A percentile compares a stretch with the other conserved stretches of the same genome.
phyloP scores from a whole-genome alignment of 2,329 filamentous ascomycete species.

The Capronia epimyces region DNA sequence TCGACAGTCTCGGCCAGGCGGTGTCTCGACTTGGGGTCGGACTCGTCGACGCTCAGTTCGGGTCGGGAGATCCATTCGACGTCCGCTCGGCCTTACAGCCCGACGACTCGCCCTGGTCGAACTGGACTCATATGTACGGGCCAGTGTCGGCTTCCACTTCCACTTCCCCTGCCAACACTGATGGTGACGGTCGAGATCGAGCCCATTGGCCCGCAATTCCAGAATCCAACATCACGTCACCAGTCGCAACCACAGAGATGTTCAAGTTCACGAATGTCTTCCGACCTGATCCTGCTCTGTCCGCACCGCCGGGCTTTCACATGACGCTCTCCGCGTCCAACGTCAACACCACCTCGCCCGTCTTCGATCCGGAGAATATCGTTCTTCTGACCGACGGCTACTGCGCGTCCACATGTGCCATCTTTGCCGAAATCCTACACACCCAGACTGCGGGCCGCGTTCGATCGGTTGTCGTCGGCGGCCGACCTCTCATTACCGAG shows the following conservation, averaged over 20 bases:
- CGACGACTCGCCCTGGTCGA: constrained; percentile 34
- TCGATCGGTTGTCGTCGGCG: not conserved
- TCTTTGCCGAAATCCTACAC: constrained; percentile 53
- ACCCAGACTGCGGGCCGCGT: not conserved
- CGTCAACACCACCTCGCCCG: constrained; percentile 26
- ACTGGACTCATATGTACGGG: constrained; percentile 43
- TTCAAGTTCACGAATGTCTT: constrained; percentile 37
- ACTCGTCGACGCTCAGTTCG: constrained; percentile 12
- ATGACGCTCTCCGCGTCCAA: no score
- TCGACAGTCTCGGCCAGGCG: constrained; percentile 33
- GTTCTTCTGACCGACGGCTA: constrained; percentile 50
- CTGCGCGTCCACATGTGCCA: constrained; percentile 57
- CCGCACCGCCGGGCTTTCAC: not conserved
- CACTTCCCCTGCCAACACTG: constrained; percentile 31
- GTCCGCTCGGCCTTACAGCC: constrained; percentile 30
- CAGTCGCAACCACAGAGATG: no score
- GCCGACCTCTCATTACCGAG: not conserved
- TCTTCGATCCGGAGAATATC: constrained; percentile 36
- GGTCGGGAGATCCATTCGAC: constrained; percentile 32
- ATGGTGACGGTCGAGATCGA: no score
- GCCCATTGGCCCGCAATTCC: no score
- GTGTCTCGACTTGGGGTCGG: constrained; percentile 9
- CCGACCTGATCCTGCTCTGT: constrained; percentile 16
- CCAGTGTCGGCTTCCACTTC: constrained; percentile 24
- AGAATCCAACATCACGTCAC: no score